A percentile compares a stretch with the other conserved stretches of the same genome.
Evolutionary conservation across 2,329 filamentous ascomycete genomes (phyloP).

Genomic region (Colletotrichum sp.): DNA sequence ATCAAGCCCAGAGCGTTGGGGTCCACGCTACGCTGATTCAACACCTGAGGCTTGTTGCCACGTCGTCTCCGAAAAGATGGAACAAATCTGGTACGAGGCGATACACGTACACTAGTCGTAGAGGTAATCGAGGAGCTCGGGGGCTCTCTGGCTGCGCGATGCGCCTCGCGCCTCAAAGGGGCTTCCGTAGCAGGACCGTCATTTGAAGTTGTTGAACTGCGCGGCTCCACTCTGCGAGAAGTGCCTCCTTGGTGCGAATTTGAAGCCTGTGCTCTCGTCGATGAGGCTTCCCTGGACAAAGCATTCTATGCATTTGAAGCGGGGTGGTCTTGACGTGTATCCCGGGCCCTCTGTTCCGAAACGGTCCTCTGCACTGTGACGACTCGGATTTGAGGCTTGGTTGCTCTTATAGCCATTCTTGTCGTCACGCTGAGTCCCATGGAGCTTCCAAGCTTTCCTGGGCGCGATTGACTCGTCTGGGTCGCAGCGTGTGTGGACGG

Average conservation of each 20-base stretch:
- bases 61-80: neutral
- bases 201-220: neutral
- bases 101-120: neutral
- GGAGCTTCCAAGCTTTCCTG: neutral
- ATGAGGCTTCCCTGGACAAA: neutral
- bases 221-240: neutral
- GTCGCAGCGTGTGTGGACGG: neutral
- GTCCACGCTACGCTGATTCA: slow-evolving; percentile 5
- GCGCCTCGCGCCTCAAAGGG: neutral
- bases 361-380: neutral
- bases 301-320: slow-evolving; percentile 2
- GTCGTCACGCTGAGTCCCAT: neutral
- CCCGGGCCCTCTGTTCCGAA: neutral
- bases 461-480: neutral
- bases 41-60: neutral
- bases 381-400: neutral
- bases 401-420: neutral
- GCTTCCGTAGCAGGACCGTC: neutral
- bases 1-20: neutral
- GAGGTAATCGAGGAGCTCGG: neutral
- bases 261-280: neutral
- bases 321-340: neutral
- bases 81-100: neutral
- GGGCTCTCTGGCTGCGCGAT: neutral
- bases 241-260: neutral